Percentiles rank a stretch among this genome's conserved stretches.
These are phyloP conservation scores for Parathielavia appendiculata DNA, from an alignment of 495 filamentous ascomycete species.

Conservation along the genomic window DNA sequence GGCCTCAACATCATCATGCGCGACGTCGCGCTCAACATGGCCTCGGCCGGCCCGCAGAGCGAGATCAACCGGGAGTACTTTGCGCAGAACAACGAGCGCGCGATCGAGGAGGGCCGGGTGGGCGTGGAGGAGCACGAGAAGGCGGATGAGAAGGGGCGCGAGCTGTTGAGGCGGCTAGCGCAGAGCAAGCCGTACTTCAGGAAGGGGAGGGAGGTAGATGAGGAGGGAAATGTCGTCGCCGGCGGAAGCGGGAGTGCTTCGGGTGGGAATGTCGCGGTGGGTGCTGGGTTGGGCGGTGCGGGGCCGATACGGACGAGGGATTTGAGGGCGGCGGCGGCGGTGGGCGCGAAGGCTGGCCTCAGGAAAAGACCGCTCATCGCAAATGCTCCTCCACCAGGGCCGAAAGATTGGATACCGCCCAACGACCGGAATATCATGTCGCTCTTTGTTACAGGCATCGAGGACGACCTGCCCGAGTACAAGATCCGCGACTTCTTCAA, in stretches of 20 bases:
- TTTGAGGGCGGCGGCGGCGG: constrained; percentile 47
- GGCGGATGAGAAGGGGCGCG: constrained; percentile 90
- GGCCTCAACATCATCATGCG: constrained; percentile 88
- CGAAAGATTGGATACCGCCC: constrained; percentile 78
- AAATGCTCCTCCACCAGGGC: constrained; percentile 67
- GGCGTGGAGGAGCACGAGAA: constrained; percentile 87
- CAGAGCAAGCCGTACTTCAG: constrained; percentile 92
- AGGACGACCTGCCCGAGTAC: constrained; percentile 92
- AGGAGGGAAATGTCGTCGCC: constrained; percentile 43
- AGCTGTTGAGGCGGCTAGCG: constrained; percentile 77
- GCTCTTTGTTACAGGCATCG: constrained; percentile 88
- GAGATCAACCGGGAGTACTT: constrained; percentile 95
- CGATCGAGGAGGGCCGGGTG: constrained; percentile 80
- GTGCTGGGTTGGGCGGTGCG: constrained; percentile 44
- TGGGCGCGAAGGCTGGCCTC: constrained; percentile 39
- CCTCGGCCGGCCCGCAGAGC: constrained; percentile 84
- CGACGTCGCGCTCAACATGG: constrained; percentile 96
- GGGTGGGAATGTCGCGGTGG: constrained; percentile 44
- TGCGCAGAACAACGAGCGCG: constrained; percentile 92
- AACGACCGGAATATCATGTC: constrained; percentile 79
- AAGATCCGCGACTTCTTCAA: constrained; percentile 86
- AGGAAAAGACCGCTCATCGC: constrained; percentile 56
- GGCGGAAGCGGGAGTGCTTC: constrained; percentile 10
- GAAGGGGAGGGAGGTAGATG: constrained; percentile 63
- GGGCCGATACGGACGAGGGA: constrained; percentile 69